phyloP scores from a whole-genome alignment of 164 flowering plant species.

The Nymphaea colorata region DNA sequence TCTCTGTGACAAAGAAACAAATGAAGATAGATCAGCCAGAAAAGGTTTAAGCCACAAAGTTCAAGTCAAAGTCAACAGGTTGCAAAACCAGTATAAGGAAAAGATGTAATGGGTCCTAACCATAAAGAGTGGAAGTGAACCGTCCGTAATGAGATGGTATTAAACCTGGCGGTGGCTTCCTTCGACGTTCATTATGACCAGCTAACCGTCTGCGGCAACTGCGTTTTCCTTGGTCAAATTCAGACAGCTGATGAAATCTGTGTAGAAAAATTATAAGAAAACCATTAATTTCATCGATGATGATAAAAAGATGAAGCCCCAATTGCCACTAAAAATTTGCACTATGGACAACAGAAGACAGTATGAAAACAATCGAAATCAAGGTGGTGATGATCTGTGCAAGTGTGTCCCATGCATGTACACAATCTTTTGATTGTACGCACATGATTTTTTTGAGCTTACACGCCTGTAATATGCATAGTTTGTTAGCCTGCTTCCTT shows the following conservation, averaged over 20 bases:
- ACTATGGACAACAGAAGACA: no score
- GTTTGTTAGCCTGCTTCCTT: no score
- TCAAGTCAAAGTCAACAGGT: background rate
- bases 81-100: background rate
- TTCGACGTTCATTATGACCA: constrained; percentile 88
- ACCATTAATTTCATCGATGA: no score
- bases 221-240: constrained; percentile 91
- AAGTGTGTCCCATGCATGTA: no score
- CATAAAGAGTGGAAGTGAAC: constrained; percentile 42
- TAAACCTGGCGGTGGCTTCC: constrained; percentile 81
- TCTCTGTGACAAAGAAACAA: constrained; percentile 26
- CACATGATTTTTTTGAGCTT: no score
- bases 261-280: background rate
- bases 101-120: constrained; percentile 21
- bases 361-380: no score
- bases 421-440: no score
- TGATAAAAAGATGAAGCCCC: no score
- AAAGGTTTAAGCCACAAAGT: background rate
- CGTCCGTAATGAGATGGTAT: constrained; percentile 49
- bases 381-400: no score
- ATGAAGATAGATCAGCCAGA: background rate
- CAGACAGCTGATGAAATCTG: constrained; percentile 89
- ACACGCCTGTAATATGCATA: no score
- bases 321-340: no score
- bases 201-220: constrained; percentile 94